Percentiles rank a stretch among this genome's conserved stretches.
Conservation (phyloP, 2,329 filamentous ascomycete species). For the Sodiomyces alkalinus region DNA sequence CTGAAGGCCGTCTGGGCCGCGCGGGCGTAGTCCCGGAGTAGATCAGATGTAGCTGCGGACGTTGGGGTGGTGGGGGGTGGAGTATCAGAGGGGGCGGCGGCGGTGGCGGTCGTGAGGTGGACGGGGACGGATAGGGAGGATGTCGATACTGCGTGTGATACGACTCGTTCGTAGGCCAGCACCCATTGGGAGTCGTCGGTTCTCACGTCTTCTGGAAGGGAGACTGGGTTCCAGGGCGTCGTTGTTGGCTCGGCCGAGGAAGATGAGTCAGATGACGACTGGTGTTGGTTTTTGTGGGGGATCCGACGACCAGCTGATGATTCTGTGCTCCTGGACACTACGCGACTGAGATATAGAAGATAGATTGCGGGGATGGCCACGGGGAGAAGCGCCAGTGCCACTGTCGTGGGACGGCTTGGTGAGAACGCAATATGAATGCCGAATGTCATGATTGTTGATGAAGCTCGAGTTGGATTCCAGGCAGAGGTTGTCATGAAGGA, state of each 20-base stretch:
- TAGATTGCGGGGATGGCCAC: conserved; percentile 1
- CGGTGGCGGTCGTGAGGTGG: neutral
- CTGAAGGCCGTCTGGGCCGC: conserved; percentile 16
- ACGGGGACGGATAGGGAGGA: conserved; percentile 3
- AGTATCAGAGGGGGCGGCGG: neutral
- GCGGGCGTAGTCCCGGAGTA: conserved; percentile 13
- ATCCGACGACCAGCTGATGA: neutral
- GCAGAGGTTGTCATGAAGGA: no score
- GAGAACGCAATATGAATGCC: no score
- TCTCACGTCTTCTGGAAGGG: conserved; percentile 10
- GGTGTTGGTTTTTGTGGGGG: neutral
- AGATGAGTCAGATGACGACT: neutral
- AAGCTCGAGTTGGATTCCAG: no score
- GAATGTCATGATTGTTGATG: no score
- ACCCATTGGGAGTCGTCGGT: conserved; percentile 11
- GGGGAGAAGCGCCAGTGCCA: conserved; percentile 1
- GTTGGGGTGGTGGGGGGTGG: neutral
- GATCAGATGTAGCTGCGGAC: conserved; percentile 4
- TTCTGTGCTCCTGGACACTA: neutral
- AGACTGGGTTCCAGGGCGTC: conserved; percentile 1
- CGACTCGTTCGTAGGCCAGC: conserved; percentile 14
- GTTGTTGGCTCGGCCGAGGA: neutral
- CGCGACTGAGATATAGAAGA: neutral
- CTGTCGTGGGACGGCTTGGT: no score
- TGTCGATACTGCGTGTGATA: conserved; percentile 10